Evolutionary conservation across 371 early-diverging fungal species (phyloP).

Genomic region (Mortierella sp.): DNA sequence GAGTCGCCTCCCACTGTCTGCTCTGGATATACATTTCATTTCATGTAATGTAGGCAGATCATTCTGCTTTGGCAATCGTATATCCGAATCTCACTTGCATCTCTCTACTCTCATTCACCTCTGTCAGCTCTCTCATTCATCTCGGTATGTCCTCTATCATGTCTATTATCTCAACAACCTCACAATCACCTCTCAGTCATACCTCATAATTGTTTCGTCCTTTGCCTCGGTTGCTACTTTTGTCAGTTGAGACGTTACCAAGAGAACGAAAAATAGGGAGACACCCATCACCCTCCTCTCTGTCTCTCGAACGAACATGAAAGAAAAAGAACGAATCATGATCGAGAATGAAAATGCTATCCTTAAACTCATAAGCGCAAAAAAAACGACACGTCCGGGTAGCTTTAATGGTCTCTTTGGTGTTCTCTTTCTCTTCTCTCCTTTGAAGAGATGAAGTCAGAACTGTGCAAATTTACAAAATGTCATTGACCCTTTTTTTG

Average conservation of each 20-base stretch:
- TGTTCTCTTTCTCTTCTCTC: no score
- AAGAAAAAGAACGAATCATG: background rate
- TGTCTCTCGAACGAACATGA: background rate
- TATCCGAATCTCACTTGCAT: background rate
- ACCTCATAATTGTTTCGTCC: background rate
- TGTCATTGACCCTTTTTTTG: background rate
- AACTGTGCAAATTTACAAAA: background rate
- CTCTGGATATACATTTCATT: background rate
- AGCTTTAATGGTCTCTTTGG: background rate
- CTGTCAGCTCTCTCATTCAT: background rate
- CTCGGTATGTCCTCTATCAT: background rate
- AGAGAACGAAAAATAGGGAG: background rate
- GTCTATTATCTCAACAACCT: background rate
- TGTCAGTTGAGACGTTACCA: slow-evolving; percentile 1
- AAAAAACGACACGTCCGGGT: background rate
- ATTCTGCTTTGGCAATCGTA: background rate
- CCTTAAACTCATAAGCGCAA: background rate
- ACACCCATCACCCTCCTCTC: background rate
- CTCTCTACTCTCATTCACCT: background rate
- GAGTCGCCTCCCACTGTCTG: background rate
- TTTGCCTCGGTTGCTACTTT: background rate
- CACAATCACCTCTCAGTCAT: no score
- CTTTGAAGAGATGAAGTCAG: slow-evolving; percentile 6
- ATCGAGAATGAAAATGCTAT: background rate
- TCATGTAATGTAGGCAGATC: background rate